Conservation (phyloP, 2,329 filamentous ascomycete species). For the Diaporthe longicolla region DNA sequence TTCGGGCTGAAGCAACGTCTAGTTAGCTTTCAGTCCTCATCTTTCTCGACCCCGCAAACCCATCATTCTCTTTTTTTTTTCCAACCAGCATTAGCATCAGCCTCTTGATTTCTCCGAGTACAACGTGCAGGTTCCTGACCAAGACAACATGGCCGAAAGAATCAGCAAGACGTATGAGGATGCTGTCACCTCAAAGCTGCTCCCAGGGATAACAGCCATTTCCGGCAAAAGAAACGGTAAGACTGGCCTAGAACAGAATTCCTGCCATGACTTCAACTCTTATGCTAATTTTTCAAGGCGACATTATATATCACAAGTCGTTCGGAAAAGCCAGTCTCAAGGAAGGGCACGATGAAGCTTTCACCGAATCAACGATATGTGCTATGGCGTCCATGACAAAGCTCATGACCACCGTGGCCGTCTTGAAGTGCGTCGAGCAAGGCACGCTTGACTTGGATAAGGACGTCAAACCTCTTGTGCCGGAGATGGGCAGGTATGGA, state of each 20-base stretch:
- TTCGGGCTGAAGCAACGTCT: background rate
- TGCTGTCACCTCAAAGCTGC: conserved; percentile 44
- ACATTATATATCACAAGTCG: conserved; percentile 46
- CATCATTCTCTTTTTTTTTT: background rate
- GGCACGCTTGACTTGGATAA: conserved; percentile 53
- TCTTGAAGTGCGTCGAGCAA: conserved; percentile 58
- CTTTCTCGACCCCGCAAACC: background rate
- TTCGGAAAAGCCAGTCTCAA: conserved; percentile 45
- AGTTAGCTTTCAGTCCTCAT: background rate
- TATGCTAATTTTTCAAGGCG: conserved; percentile 39
- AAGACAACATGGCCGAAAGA: background rate
- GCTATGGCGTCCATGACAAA: conserved; percentile 57
- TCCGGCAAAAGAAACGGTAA: conserved; percentile 46
- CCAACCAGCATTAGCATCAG: no score
- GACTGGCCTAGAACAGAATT: background rate
- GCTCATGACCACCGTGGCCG: conserved; percentile 53
- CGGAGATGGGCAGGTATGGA: conserved; percentile 58
- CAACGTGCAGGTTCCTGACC: background rate
- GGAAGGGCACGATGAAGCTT: conserved; percentile 45
- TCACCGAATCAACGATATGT: conserved; percentile 46
- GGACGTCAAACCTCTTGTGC: conserved; percentile 56
- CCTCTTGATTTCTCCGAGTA: no score
- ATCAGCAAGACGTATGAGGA: conserved; percentile 44
- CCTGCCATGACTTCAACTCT: background rate
- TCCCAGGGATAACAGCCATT: conserved; percentile 45